A percentile compares a stretch with the other conserved stretches of the same genome.
Conservation (phyloP, 345 rosid species). For the Gossypium turneri region DNA sequence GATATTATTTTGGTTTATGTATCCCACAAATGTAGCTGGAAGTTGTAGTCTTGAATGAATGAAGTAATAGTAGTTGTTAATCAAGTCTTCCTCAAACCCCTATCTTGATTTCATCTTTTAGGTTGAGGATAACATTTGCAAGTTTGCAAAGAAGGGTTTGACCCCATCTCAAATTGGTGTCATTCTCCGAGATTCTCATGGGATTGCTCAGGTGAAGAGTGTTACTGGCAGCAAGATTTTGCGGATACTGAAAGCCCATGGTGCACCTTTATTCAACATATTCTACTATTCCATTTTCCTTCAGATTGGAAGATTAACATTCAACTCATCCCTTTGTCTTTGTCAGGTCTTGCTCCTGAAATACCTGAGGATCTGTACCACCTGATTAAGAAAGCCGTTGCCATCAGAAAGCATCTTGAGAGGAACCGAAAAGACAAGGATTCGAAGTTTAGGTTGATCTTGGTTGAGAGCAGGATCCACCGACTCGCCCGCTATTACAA, state of each 20-base stretch:
- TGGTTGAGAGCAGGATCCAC: slow-evolving; percentile 92
- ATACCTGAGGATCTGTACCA: slow-evolving; percentile 91
- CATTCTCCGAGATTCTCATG: slow-evolving; percentile 66
- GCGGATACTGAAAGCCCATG: slow-evolving; percentile 58
- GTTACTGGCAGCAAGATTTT: slow-evolving; percentile 67
- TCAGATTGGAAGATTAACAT: neutral
- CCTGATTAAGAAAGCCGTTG: slow-evolving; percentile 88
- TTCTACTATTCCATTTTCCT: neutral
- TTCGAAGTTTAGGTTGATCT: slow-evolving; percentile 82
- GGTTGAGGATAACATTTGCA: slow-evolving; percentile 65
- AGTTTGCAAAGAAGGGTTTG: slow-evolving; percentile 73
- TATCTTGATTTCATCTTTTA: slow-evolving; percentile 6
- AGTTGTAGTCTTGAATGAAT: no score
- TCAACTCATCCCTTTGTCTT: neutral
- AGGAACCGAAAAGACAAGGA: slow-evolving; percentile 97
- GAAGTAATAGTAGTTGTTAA: no score
- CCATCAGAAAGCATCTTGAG: slow-evolving; percentile 91
- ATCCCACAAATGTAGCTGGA: no score
- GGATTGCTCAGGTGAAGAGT: slow-evolving; percentile 64
- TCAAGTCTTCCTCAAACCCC: neutral
- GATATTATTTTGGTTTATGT: neutral
- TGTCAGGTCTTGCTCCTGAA: slow-evolving; percentile 78
- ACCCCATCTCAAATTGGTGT: slow-evolving; percentile 78
- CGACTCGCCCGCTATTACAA: slow-evolving; percentile 94
- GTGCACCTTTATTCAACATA: slow-evolving; percentile 8